These are phyloP conservation scores for Xanthoconium separans DNA, from an alignment of 1,284 basidiomycete species.

Conservation along the genomic window DNA sequence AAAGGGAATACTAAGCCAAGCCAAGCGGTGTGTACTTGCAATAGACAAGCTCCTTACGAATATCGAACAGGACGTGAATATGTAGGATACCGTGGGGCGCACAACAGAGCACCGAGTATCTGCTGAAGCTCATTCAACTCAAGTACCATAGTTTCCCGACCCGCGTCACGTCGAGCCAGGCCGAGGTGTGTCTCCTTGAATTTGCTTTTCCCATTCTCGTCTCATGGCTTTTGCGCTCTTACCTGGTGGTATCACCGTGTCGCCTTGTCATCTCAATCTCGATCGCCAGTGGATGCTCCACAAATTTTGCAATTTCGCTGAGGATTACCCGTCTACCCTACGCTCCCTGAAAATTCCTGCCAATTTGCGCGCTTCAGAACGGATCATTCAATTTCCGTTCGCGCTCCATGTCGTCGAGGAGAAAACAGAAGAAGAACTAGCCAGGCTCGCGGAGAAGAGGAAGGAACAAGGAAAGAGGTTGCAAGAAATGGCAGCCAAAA, in stretches of 20 bases:
- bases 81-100: conserved; percentile 92
- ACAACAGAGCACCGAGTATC: conserved; percentile 85
- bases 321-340: conserved; percentile 75
- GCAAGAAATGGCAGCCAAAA: conserved; percentile 91
- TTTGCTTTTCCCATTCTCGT: neutral
- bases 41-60: neutral
- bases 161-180: conserved; percentile 54
- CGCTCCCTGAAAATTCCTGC: conserved; percentile 54
- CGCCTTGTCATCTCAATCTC: neutral
- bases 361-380: conserved; percentile 64
- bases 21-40: conserved; percentile 65
- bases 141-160: conserved; percentile 92
- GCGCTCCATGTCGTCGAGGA: conserved; percentile 69
- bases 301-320: conserved; percentile 83
- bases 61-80: conserved; percentile 4
- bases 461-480: conserved; percentile 85
- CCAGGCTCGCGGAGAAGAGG: conserved; percentile 73
- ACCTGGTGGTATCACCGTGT: neutral
- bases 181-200: conserved; percentile 44
- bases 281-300: conserved; percentile 80
- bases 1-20: conserved; percentile 75
- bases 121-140: conserved; percentile 82
- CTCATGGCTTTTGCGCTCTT: neutral
- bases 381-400: conserved; percentile 87
- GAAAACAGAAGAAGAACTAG: conserved; percentile 90